Conservation (phyloP, 2,329 filamentous ascomycete genomes). For the Xylaria digitata region DNA sequence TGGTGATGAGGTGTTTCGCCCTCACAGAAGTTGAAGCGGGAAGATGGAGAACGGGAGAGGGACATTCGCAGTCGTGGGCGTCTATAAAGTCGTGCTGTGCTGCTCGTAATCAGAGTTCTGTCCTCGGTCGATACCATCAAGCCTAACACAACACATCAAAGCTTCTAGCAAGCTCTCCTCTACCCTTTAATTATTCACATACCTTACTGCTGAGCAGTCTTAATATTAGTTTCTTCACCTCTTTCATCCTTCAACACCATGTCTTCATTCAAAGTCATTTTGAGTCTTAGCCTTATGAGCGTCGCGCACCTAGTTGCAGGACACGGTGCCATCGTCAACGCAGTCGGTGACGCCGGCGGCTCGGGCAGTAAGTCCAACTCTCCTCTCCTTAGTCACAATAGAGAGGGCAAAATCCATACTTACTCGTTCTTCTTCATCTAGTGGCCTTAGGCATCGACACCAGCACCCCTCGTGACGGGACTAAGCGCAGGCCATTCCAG, state of each 20-base stretch:
- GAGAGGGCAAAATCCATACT: neutral
- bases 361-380: conserved; percentile 55
- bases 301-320: conserved; percentile 67
- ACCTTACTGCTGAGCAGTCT: conserved; percentile 45
- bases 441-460: conserved; percentile 63
- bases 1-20: neutral
- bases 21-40: neutral
- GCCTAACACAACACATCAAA: conserved; percentile 3
- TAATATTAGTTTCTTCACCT: conserved; percentile 13
- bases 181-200: neutral
- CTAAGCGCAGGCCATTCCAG: conserved; percentile 70
- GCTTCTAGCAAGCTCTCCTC: conserved; percentile 29
- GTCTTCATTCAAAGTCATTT: conserved; percentile 45
- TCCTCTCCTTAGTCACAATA: neutral
- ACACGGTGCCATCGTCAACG: conserved; percentile 70
- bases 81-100: conserved; percentile 29
- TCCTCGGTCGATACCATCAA: conserved; percentile 13
- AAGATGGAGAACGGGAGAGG: conserved; percentile 1
- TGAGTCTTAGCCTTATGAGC: conserved; percentile 62
- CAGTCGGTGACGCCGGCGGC: conserved; percentile 68
- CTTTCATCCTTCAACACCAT: conserved; percentile 35
- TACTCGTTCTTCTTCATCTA: conserved; percentile 18
- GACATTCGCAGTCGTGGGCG: neutral
- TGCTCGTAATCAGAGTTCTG: conserved; percentile 12
- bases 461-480: conserved; percentile 70